Conservation (phyloP, 1,284 basidiomycete species). For the Rhodotorula sp. region DNA sequence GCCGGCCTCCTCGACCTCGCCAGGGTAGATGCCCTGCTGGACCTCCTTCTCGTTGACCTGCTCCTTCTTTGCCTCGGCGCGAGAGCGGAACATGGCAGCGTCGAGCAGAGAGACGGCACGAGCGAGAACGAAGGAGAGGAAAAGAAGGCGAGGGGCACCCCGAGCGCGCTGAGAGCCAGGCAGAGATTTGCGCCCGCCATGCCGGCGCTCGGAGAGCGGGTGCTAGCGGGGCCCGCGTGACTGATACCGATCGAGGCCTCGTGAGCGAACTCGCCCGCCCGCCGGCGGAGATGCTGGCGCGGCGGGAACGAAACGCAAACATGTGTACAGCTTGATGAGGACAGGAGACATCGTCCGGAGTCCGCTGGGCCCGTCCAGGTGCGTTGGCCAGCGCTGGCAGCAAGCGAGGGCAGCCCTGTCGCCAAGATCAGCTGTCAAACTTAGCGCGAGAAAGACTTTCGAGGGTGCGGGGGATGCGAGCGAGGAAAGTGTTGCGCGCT, state of each 20-base stretch:
- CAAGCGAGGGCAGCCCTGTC: not conserved
- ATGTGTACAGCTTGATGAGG: too few relatives aligned
- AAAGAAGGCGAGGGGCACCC: not conserved
- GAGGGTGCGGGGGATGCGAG: not conserved
- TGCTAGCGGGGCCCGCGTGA: not conserved
- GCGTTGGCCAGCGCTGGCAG: not conserved
- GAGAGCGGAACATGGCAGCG: not conserved
- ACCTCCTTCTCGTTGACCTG: slow-evolving; percentile 1
- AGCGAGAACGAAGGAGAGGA: not conserved
- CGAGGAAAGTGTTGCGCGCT: not conserved
- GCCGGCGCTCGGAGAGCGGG: not conserved
- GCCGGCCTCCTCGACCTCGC: not conserved
- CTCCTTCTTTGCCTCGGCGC: not conserved
- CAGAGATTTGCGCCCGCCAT: not conserved
- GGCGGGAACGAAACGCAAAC: not conserved
- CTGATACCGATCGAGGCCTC: not conserved
- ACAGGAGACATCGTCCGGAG: too few relatives aligned
- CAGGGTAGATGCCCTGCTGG: not conserved
- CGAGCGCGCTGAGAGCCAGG: not conserved
- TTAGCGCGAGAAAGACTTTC: not conserved
- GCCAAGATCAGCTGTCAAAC: not conserved
- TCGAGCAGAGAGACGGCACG: not conserved
- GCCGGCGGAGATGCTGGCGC: not conserved
- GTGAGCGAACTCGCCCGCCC: not conserved
- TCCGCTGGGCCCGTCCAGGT: not conserved